Conservation (phyloP, 2,329 filamentous ascomycete species). For the Paracoccidioides brasiliensis region DNA sequence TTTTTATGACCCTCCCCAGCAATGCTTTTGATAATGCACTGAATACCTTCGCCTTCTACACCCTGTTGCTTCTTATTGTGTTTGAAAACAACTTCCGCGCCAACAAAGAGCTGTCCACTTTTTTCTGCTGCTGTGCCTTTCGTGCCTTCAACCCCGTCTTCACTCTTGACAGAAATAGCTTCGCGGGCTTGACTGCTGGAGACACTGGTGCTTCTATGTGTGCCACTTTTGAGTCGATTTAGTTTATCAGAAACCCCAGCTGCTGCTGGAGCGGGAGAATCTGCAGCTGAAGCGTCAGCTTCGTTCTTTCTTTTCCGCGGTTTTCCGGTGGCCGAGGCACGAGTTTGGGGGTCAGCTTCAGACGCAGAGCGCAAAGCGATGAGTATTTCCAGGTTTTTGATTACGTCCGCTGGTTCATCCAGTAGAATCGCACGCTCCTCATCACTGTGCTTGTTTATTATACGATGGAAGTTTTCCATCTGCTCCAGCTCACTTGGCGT, state of each 20-base stretch:
- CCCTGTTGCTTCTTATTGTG: slow-evolving; percentile 38
- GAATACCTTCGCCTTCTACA: slow-evolving; percentile 47
- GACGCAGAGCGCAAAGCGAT: slow-evolving; percentile 36
- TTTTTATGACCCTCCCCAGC: slow-evolving; percentile 60
- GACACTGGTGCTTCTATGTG: slow-evolving; percentile 30
- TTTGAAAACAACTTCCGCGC: slow-evolving; percentile 39
- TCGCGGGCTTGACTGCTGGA: slow-evolving; percentile 30
- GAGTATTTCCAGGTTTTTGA: slow-evolving; percentile 38
- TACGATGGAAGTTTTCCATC: slow-evolving; percentile 34
- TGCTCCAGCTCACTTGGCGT: slow-evolving; percentile 30
- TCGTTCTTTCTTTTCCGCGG: slow-evolving; percentile 36
- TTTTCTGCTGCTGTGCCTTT: slow-evolving; percentile 34
- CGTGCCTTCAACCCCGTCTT: slow-evolving; percentile 31
- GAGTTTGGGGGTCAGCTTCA: slow-evolving; percentile 32
- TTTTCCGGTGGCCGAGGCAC: slow-evolving; percentile 27
- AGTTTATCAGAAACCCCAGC: slow-evolving; percentile 28
- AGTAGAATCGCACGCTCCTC: slow-evolving; percentile 36
- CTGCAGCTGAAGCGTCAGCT: slow-evolving; percentile 30
- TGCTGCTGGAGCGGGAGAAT: slow-evolving; percentile 34
- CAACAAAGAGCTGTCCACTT: slow-evolving; percentile 31
- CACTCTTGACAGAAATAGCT: slow-evolving; percentile 25
- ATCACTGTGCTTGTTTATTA: slow-evolving; percentile 35
- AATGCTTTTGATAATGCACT: slow-evolving; percentile 64
- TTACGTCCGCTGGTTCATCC: slow-evolving; percentile 38
- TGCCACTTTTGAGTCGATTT: slow-evolving; percentile 30